Conservation (phyloP, 73 alveolate genomes). For the Uronychia setigera region DNA sequence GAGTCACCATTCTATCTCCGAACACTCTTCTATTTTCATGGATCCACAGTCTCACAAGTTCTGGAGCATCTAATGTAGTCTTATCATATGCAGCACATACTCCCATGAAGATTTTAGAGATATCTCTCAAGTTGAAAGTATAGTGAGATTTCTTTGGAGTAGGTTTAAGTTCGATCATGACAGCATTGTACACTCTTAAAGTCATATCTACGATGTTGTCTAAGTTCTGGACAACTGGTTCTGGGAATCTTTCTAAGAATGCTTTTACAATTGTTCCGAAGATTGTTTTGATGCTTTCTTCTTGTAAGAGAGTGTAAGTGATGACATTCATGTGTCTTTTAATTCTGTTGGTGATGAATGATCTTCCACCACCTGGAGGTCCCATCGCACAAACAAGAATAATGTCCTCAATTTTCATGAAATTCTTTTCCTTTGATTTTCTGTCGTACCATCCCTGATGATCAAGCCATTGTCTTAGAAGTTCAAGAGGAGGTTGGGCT, state of each 20-base stretch:
- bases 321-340: slow-evolving; percentile 96
- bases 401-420: slow-evolving; percentile 95
- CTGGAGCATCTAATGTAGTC: slow-evolving; percentile 63
- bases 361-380: slow-evolving; percentile 99
- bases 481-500: slow-evolving; percentile 98
- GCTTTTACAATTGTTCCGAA: slow-evolving; percentile 59
- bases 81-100: slow-evolving; percentile 74
- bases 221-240: slow-evolving; percentile 28
- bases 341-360: slow-evolving; percentile 95
- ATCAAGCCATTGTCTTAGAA: slow-evolving; percentile 95
- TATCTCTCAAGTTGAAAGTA: slow-evolving; percentile 94
- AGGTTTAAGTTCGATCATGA: slow-evolving; percentile 67
- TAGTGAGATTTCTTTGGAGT: slow-evolving; percentile 95
- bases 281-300: slow-evolving; percentile 51
- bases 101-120: slow-evolving; percentile 89
- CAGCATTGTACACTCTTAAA: slow-evolving; percentile 44
- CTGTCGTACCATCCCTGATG: slow-evolving; percentile 96
- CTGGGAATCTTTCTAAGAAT: slow-evolving; percentile 43
- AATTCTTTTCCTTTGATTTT: slow-evolving; percentile 71
- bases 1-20: slow-evolving; percentile 89
- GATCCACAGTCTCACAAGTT: slow-evolving; percentile 88
- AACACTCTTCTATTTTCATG: slow-evolving; percentile 94
- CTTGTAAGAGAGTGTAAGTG: slow-evolving; percentile 86
- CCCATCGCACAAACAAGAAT: slow-evolving; percentile 99
- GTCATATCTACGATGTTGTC: slow-evolving; percentile 45